These are phyloP conservation scores for Hymenoscyphus repandus DNA, from an alignment of 2,329 filamentous ascomycete genomes.

Conservation along the genomic window DNA sequence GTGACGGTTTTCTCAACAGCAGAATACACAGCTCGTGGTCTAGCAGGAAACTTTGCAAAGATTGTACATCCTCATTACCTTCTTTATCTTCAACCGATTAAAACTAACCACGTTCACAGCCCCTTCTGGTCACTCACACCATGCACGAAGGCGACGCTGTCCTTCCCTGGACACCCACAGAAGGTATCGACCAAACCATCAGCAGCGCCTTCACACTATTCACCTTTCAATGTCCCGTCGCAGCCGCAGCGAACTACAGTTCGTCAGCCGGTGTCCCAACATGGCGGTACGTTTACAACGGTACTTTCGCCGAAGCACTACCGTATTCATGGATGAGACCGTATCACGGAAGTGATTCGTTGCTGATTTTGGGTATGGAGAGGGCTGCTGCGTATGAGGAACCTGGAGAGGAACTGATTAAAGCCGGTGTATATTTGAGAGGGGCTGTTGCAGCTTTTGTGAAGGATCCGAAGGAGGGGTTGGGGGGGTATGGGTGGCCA, in stretches of 20 bases:
- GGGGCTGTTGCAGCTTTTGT: constrained; percentile 8
- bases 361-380: no score
- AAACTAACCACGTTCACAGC: background rate
- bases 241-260: background rate
- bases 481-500: constrained; percentile 6
- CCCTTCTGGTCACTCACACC: no score
- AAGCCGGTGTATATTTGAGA: background rate
- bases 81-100: no score
- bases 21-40: constrained; percentile 2
- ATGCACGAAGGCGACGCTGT: no score
- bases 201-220: constrained; percentile 4
- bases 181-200: constrained; percentile 1
- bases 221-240: constrained; percentile 6
- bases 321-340: no score
- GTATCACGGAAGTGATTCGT: no score
- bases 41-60: constrained; percentile 2
- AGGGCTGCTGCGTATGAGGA: constrained; percentile 1
- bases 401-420: background rate
- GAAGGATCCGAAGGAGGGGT: constrained; percentile 4
- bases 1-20: constrained; percentile 7
- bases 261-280: constrained; percentile 1
- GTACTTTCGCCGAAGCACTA: constrained; percentile 3
- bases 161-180: no score
- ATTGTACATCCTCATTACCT: no score
- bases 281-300: constrained; percentile 5